Percentiles rank a stretch among this genome's conserved stretches.
Conservation (phyloP, 345 rosid genomes). For the Euphorbia pulcherrima region DNA sequence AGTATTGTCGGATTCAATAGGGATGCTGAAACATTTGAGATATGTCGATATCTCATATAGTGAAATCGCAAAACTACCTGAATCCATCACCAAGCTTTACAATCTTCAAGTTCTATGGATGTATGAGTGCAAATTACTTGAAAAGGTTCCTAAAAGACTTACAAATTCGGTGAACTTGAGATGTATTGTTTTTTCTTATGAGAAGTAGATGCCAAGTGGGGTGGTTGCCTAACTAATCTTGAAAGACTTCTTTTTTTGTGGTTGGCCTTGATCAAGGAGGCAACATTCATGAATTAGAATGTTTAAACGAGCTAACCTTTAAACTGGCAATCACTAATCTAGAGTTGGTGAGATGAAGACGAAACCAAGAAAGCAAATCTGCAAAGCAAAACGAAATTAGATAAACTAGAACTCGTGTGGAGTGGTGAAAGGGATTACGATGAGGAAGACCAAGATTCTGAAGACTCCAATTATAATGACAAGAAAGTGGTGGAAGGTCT, state of each 20-base stretch:
- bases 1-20: slow-evolving; percentile 15
- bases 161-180: slow-evolving; percentile 6
- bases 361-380: slow-evolving; percentile 17
- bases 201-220: slow-evolving; percentile 1
- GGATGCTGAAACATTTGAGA: slow-evolving; percentile 18
- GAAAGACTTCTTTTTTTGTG: not conserved
- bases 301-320: not conserved
- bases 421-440: not conserved
- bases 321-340: not conserved
- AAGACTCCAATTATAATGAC: not conserved
- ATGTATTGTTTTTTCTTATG: not conserved
- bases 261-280: not conserved
- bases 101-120: slow-evolving; percentile 18
- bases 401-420: not conserved
- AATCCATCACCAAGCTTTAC: slow-evolving; percentile 16
- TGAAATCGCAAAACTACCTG: not conserved
- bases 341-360: slow-evolving; percentile 6
- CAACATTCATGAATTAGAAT: slow-evolving; percentile 1
- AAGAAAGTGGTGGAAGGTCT: slow-evolving; percentile 18
- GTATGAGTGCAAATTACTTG: not conserved
- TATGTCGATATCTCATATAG: slow-evolving; percentile 19
- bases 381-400: not conserved
- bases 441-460: no score
- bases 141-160: not conserved
- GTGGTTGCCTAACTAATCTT: not conserved